phyloP scores from a whole-genome alignment of 2,329 filamentous ascomycete species.

The Rosellinia necatrix region DNA sequence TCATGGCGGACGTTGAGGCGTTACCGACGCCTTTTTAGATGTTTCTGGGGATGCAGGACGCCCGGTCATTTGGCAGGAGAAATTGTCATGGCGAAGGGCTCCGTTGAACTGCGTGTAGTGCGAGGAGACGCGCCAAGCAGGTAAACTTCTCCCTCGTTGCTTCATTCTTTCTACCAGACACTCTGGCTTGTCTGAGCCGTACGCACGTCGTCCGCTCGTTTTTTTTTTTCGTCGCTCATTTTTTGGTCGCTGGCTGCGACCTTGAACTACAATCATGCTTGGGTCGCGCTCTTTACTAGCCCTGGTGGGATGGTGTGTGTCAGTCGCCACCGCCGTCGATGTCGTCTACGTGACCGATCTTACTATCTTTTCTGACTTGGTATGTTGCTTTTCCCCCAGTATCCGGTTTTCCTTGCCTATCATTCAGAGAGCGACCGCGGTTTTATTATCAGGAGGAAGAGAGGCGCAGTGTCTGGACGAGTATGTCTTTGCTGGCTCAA shows the following conservation, averaged over 20 bases:
- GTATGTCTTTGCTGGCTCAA: neutral
- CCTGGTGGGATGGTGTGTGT: slow-evolving; percentile 21
- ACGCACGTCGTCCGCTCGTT: slow-evolving; percentile 9
- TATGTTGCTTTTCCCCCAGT: slow-evolving; percentile 27
- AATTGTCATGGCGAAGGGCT: slow-evolving; percentile 7
- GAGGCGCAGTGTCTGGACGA: neutral
- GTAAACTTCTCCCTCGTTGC: slow-evolving; percentile 4
- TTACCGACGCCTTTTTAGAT: slow-evolving; percentile 1
- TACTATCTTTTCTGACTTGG: slow-evolving; percentile 38
- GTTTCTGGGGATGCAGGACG: slow-evolving; percentile 18
- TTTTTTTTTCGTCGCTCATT: slow-evolving; percentile 18
- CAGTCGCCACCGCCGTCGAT: slow-evolving; percentile 29
- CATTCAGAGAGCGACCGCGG: too few relatives aligned
- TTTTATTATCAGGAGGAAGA: too few relatives aligned
- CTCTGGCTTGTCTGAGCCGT: neutral
- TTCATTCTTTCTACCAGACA: slow-evolving; percentile 12
- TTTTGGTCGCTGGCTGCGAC: slow-evolving; percentile 16
- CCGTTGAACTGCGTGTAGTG: neutral
- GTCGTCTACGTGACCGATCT: slow-evolving; percentile 42
- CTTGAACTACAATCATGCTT: slow-evolving; percentile 11
- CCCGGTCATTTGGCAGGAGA: slow-evolving; percentile 1
- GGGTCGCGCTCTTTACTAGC: slow-evolving; percentile 18
- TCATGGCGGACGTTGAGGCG: slow-evolving; percentile 3
- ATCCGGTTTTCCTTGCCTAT: too few relatives aligned
- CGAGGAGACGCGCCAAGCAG: neutral